Evolutionary conservation across 352 stramenopile genomes (phyloP).

Genomic region (Phytophthora tubulina): DNA sequence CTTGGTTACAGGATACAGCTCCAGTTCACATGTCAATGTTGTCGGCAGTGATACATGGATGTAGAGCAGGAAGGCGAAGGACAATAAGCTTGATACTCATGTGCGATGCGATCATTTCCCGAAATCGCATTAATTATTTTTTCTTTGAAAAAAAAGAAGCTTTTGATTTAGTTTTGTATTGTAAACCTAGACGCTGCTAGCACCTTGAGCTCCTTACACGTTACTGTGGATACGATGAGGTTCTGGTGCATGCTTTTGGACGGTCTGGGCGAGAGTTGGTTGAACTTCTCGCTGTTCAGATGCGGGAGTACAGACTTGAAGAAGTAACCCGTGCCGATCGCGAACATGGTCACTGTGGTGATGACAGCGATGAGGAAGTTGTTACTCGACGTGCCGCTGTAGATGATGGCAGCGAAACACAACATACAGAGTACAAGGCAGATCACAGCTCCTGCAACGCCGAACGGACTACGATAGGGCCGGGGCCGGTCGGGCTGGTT

Average conservation of each 20-base stretch:
- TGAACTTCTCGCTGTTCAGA: conserved; percentile 33
- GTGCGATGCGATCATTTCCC: no score
- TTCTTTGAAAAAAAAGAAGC: background rate
- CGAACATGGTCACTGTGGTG: conserved; percentile 57
- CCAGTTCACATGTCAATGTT: no score
- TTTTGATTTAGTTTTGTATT: no score
- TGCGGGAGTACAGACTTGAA: conserved; percentile 42
- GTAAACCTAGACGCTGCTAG: no score
- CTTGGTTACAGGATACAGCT: no score
- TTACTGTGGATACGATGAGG: conserved; percentile 39
- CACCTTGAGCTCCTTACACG: conserved; percentile 13
- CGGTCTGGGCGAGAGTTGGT: conserved; percentile 25
- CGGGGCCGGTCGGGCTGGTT: conserved; percentile 58
- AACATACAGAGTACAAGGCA: conserved; percentile 58
- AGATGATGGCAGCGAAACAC: conserved; percentile 69
- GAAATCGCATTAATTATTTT: no score
- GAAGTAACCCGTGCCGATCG: conserved; percentile 54
- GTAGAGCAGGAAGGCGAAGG: no score
- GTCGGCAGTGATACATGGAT: no score
- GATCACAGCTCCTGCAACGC: conserved; percentile 57
- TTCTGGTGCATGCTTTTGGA: conserved; percentile 45
- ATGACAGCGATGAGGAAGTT: conserved; percentile 74
- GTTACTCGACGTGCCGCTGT: conserved; percentile 59
- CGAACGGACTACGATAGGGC: conserved; percentile 69
- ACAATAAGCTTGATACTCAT: no score